Conservation (phyloP, 768 basidiomycete species). For the Lanmaoa pseudosensibilis region DNA sequence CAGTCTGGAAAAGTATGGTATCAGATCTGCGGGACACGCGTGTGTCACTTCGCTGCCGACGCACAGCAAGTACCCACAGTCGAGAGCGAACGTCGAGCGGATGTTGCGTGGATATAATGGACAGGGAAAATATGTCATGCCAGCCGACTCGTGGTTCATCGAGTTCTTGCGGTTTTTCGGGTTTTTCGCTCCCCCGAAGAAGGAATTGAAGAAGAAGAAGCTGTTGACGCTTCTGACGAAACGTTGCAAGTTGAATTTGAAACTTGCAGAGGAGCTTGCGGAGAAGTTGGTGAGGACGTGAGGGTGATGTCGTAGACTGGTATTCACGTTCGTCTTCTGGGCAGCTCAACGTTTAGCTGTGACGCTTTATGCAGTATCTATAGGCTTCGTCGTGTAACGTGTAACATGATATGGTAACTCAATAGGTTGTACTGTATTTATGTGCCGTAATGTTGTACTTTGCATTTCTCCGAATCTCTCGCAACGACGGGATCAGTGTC, state of each 20-base stretch:
- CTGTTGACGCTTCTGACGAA: conserved; percentile 21
- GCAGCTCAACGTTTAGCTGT: neutral
- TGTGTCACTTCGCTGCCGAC: conserved; percentile 31
- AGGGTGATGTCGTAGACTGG: neutral
- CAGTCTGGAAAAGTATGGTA: conserved; percentile 20
- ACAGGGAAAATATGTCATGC: conserved; percentile 21
- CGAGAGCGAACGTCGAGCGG: conserved; percentile 10
- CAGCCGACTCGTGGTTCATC: conserved; percentile 25
- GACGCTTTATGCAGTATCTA: neutral
- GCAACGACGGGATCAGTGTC: no score
- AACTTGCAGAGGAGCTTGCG: conserved; percentile 16
- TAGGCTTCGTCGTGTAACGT: neutral
- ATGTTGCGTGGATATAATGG: conserved; percentile 20
- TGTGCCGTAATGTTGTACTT: no score
- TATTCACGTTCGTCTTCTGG: neutral
- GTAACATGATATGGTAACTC: neutral
- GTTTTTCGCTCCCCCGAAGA: conserved; percentile 14
- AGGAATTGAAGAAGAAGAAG: conserved; percentile 17
- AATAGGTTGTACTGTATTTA: neutral
- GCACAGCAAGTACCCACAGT: conserved; percentile 22
- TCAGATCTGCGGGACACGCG: conserved; percentile 28
- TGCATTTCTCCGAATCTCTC: no score
- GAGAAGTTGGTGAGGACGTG: conserved; percentile 6
- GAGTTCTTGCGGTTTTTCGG: conserved; percentile 22
- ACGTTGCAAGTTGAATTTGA: conserved; percentile 25